Conservation (phyloP, 495 filamentous ascomycete species). For the Entonaema liquescens region DNA sequence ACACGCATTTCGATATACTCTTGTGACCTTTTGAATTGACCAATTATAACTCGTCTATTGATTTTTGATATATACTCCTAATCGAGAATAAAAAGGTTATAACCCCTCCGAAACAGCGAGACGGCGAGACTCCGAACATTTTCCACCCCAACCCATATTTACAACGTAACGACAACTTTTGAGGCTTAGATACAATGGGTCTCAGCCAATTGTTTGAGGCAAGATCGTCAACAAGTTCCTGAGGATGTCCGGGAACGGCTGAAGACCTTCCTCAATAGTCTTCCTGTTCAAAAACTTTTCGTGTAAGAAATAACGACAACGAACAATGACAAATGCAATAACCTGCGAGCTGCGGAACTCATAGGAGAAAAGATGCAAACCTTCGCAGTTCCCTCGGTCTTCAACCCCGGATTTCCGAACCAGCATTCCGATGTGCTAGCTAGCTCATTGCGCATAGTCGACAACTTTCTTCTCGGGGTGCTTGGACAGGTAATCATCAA, state of each 20-base stretch:
- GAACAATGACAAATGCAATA: not conserved
- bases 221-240: constrained; percentile 17
- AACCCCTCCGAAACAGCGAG: constrained; percentile 30
- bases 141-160: constrained; percentile 4
- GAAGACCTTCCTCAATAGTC: not conserved
- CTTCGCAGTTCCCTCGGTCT: constrained; percentile 24
- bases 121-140: constrained; percentile 32
- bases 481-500: not conserved
- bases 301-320: not conserved
- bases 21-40: not conserved
- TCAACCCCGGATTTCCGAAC: not conserved
- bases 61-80: constrained; percentile 8
- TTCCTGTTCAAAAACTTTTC: not conserved
- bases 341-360: not conserved
- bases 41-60: constrained; percentile 12
- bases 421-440: constrained; percentile 3
- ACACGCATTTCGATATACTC: not conserved
- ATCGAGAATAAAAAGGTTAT: not conserved
- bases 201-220: not conserved
- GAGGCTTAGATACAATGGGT: not conserved
- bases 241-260: not conserved
- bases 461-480: constrained; percentile 14
- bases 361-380: not conserved
- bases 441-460: constrained; percentile 11
- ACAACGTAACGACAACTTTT: not conserved